These are phyloP conservation scores for Monosporascus sp. DNA, from an alignment of 2,329 filamentous ascomycete genomes.

Conservation along the genomic window DNA sequence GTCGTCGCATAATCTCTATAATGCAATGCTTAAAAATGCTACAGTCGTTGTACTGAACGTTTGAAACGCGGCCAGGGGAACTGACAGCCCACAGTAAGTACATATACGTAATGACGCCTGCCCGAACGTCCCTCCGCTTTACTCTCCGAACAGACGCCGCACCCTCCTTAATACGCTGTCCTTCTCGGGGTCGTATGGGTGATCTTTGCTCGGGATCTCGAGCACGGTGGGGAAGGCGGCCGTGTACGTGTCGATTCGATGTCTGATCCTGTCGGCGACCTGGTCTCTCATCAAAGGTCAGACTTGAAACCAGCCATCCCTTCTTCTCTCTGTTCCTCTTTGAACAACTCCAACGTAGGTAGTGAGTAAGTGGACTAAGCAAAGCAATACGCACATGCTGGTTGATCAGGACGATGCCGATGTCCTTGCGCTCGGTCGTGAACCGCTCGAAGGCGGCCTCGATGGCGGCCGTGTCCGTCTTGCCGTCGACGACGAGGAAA, in stretches of 20 bases:
- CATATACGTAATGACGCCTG: too few relatives aligned
- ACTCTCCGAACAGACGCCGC: conserved; percentile 62
- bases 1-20: too few relatives aligned
- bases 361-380: not conserved
- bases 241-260: conserved; percentile 84
- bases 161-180: conserved; percentile 94
- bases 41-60: too few relatives aligned
- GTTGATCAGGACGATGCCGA: conserved; percentile 94
- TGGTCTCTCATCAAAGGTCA: conserved; percentile 30
- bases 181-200: conserved; percentile 98
- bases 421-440: conserved; percentile 87
- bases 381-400: conserved; percentile 68
- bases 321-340: not conserved
- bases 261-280: conserved; percentile 91
- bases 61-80: too few relatives aligned
- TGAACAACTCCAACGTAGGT: not conserved
- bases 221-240: conserved; percentile 94
- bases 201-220: conserved; percentile 97
- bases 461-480: conserved; percentile 84
- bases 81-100: too few relatives aligned
- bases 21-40: too few relatives aligned
- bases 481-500: conserved; percentile 91
- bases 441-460: conserved; percentile 88
- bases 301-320: not conserved
- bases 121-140: conserved; percentile 20